Evolutionary conservation across 2,329 filamentous ascomycete genomes (phyloP).

Genomic region (Neoscytalidium dimidiatum): DNA sequence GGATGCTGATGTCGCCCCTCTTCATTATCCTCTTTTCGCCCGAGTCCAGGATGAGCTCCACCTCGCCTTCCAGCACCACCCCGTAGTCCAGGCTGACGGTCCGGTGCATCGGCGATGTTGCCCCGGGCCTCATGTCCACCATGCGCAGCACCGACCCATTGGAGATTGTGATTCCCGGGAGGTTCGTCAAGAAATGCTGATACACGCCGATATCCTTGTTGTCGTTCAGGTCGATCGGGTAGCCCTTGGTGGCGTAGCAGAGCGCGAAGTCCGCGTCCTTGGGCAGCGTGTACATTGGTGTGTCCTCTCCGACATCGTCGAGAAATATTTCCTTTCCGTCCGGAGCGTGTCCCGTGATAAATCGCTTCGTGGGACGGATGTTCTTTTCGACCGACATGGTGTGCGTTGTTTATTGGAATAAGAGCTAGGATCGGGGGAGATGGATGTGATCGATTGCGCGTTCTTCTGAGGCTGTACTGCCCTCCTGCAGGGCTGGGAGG

Average conservation of each 20-base stretch:
- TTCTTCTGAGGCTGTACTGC: not conserved
- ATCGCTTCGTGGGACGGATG: conserved; percentile 27
- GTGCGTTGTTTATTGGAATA: not conserved
- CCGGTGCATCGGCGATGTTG: conserved; percentile 42
- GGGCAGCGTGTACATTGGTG: conserved; percentile 38
- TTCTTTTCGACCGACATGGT: conserved; percentile 3
- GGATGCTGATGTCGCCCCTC: conserved; percentile 18
- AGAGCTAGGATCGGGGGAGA: not conserved
- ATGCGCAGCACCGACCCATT: conserved; percentile 50
- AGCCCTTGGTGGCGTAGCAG: conserved; percentile 51
- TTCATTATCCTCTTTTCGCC: conserved; percentile 33
- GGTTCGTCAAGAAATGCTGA: conserved; percentile 43
- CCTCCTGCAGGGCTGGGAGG: too few species aligned
- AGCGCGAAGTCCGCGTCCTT: conserved; percentile 52
- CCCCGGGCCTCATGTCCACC: conserved; percentile 39
- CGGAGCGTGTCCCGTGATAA: conserved; percentile 39
- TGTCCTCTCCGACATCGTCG: conserved; percentile 37
- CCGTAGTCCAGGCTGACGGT: conserved; percentile 44
- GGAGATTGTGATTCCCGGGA: conserved; percentile 53
- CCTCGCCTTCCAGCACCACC: conserved; percentile 40
- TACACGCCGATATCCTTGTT: conserved; percentile 52
- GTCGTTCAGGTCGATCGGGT: conserved; percentile 49
- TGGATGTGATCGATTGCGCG: not conserved
- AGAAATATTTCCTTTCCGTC: conserved; percentile 40
- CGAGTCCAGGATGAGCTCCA: conserved; percentile 41